Base-by-base conservation (phyloP, 805 yeast genomes). In the Cyberlindnera americana region DNA sequence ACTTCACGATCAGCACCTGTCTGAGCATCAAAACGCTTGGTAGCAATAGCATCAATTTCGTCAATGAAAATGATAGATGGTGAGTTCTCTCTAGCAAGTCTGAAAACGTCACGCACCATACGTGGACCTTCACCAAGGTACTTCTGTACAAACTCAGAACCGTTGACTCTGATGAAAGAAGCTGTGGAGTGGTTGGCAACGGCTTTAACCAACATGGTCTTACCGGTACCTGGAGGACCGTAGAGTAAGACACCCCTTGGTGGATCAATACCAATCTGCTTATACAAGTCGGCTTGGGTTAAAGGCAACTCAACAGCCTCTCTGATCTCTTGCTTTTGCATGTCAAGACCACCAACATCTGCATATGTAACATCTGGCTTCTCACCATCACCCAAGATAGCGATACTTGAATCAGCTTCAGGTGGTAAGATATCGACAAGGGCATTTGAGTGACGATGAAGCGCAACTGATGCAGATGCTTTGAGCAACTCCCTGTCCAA, bases 161-260 rank as follows among this genome's bases (percentile, higher is more conserved):
- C 99, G 54, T 88, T 93, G 22, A 93, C 96, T 62, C 98, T 85
- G 53, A 93, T 93, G 57, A 93, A 93, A 5, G 96, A 75, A 3
- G 99, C 99, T 1, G 95, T 86, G 4, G 98, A 83, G 41, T 91
- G 81, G 66, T 93, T 91, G 11, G 99, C 99, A 33, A 93, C 99
- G 0, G 99, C 99, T 65, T 93, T 93, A 35, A 93, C 99, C 60
- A 93, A 75, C 98, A 93, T 90, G 17, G 99, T 93, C 65, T 93
- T 93, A 57, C 99, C 99, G 1, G 99, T 93, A 62, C 99, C 99
- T 34, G 99, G 99, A 10, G 99, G 98, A n/a, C 99, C 99, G 65
- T 93, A 93, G 46, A 93, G 71, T 52, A 93, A 67, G 22, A 93
- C 99, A 56, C 99, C 99, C 52, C 98, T 81, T 48, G 99, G 99